Percentiles rank a stretch among this genome's conserved stretches.
phyloP scores from a whole-genome alignment of 2,329 filamentous ascomycete species.

The Aspergillus puulaauensis region DNA sequence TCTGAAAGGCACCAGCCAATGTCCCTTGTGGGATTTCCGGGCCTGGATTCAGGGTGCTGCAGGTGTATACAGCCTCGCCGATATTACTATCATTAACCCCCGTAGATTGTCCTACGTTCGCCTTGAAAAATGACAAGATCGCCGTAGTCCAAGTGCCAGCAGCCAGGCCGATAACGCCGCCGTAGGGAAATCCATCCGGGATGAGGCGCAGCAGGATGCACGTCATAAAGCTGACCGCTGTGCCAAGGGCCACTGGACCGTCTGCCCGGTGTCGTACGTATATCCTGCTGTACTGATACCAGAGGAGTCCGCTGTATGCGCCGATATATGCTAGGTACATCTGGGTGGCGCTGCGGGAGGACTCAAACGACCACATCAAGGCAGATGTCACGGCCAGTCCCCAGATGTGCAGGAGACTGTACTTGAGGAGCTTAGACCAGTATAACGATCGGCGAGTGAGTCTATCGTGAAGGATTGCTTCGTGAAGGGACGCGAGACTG shows the following conservation, averaged over 20 bases:
- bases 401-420: conserved; percentile 53
- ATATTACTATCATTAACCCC: not conserved
- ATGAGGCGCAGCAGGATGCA: conserved; percentile 24
- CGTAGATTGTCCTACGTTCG: not conserved
- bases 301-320: conserved; percentile 53
- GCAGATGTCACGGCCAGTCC: conserved; percentile 47
- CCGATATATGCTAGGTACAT: conserved; percentile 53
- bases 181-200: not conserved
- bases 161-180: not conserved
- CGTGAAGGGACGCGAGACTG: not conserved
- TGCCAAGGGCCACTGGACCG: conserved; percentile 33
- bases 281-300: conserved; percentile 54
- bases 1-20: conserved; percentile 8
- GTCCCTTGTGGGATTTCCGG: conserved; percentile 11
- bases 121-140: not conserved
- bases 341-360: conserved; percentile 39
- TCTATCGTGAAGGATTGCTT: conserved; percentile 39
- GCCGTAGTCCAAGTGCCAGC: not conserved
- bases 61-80: not conserved
- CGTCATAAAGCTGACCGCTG: conserved; percentile 42
- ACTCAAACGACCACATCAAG: conserved; percentile 53
- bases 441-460: conserved; percentile 48
- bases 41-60: conserved; percentile 13
- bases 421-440: conserved; percentile 49
- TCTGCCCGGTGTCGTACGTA: conserved; percentile 48